Base-by-base conservation (phyloP, 441 rosid genomes). In the Lepidium campestre region DNA sequence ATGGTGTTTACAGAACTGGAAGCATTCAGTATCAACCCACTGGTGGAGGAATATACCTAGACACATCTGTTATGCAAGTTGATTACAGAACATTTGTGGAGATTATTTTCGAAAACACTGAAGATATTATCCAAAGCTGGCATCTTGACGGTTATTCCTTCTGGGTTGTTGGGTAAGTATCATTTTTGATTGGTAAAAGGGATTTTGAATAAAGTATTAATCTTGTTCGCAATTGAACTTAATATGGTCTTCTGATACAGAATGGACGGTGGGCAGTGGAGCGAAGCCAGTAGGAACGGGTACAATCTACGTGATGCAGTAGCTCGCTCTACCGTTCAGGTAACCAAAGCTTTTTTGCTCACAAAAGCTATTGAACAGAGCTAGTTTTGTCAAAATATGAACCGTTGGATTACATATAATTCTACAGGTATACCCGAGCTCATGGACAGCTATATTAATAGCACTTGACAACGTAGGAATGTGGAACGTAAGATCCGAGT, bases 211-310 rank as follows among this genome's bases (percentile, higher is more conserved):
- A 2, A 17, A 34, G 56, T 39, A 15, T 13, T 59, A 25, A 23
- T 29, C 42, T 25, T 20, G 39, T 14, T 36, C 13, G 27, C 13
- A 5, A 0, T 9, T 19, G n/a, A 40, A 41, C 58, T 66, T n/a
- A 52, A 2, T 20, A 27, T 41, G 53, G 7, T 36, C 25, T 32
- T 29, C 1, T 59, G 55, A 68, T 79, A 76, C 81, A 93, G 99
- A 2, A 91, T 93, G 97, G 96, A 91, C 20, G 99, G 96, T 59
- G 99, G 99, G 25, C 85, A 83, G 42, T 93, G 97, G 99, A 80
- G 85, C 36, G 8, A 80, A 23, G 85, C 62, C 17, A 87, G 99
- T 77, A 81, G 96, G 75, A 58, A 74, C 18, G 73, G 49, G 57
- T 93, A 93, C 82, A 93, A 93, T 76, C 96, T 91, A 34, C 90